phyloP scores from a whole-genome alignment of 2,329 filamentous ascomycete species.

The Dactylellina cionopaga region DNA sequence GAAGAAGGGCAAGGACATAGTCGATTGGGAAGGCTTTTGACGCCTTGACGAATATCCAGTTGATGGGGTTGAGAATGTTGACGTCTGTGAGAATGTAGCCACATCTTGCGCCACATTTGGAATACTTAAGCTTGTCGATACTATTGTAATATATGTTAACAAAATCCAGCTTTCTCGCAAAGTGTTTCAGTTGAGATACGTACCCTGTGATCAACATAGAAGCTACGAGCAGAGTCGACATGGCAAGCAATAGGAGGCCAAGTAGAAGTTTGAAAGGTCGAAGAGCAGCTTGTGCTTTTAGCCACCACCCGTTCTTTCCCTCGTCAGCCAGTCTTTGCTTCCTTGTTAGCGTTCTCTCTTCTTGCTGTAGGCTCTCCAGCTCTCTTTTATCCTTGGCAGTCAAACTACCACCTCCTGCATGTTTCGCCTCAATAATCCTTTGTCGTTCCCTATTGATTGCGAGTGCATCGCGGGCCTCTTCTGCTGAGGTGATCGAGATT shows the following conservation, averaged over 20 bases:
- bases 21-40: constrained; percentile 89
- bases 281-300: constrained; percentile 82
- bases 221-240: constrained; percentile 80
- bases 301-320: constrained; percentile 78
- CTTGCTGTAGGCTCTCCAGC: constrained; percentile 83
- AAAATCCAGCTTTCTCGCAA: neutral
- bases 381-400: constrained; percentile 88
- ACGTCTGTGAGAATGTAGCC: constrained; percentile 90
- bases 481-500: constrained; percentile 80
- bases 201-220: constrained; percentile 88
- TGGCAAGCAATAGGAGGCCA: constrained; percentile 78
- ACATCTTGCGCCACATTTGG: constrained; percentile 86
- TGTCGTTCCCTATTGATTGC: constrained; percentile 91
- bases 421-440: constrained; percentile 87
- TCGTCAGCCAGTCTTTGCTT: constrained; percentile 88
- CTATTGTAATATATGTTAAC: constrained; percentile 56
- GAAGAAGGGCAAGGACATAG: constrained; percentile 85
- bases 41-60: constrained; percentile 84
- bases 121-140: constrained; percentile 97
- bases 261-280: constrained; percentile 88
- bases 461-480: constrained; percentile 69
- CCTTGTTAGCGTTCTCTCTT: constrained; percentile 90
- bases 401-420: constrained; percentile 73
- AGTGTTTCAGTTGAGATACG: neutral
- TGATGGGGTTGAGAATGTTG: constrained; percentile 93